These are phyloP conservation scores for Arachis monticola DNA, from an alignment of 331 rosid genomes.

Conservation along the genomic window DNA sequence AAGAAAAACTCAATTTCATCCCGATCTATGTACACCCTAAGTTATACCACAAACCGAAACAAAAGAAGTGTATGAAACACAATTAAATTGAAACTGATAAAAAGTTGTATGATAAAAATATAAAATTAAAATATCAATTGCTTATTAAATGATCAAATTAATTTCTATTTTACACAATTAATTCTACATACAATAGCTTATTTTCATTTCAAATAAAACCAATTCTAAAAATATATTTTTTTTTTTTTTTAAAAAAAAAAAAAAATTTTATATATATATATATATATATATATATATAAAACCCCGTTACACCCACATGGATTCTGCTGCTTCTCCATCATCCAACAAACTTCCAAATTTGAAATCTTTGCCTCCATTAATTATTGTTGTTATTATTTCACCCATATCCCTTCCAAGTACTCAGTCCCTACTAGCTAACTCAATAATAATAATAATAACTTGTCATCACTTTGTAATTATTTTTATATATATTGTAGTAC, in stretches of 20 bases:
- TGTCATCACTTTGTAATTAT: background rate
- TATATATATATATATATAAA: background rate
- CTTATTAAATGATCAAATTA: no score
- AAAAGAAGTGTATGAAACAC: no score
- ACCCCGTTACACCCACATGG: slow-evolving; percentile 43
- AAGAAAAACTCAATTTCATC: no score
- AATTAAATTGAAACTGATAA: no score
- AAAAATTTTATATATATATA: slow-evolving; percentile 23
- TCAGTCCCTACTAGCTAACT: background rate
- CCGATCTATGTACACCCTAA: no score
- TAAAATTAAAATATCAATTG: no score
- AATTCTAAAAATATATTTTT: no score
- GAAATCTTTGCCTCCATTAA: slow-evolving; percentile 42
- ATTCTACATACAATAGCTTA: no score
- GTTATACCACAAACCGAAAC: no score
- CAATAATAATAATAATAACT: background rate
- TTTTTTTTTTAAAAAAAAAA: background rate
- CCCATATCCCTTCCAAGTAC: slow-evolving; percentile 41
- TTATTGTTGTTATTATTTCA: background rate
- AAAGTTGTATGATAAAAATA: no score
- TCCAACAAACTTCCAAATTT: slow-evolving; percentile 47
- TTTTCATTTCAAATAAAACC: no score
- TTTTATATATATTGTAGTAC: background rate
- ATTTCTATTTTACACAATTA: no score
- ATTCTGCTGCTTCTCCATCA: slow-evolving; percentile 51